Evolutionary conservation across 2,329 filamentous ascomycete species (phyloP), one percentile per base, ranked within the genome.

Genomic region (Apiospora kogelbergensis): DNA sequence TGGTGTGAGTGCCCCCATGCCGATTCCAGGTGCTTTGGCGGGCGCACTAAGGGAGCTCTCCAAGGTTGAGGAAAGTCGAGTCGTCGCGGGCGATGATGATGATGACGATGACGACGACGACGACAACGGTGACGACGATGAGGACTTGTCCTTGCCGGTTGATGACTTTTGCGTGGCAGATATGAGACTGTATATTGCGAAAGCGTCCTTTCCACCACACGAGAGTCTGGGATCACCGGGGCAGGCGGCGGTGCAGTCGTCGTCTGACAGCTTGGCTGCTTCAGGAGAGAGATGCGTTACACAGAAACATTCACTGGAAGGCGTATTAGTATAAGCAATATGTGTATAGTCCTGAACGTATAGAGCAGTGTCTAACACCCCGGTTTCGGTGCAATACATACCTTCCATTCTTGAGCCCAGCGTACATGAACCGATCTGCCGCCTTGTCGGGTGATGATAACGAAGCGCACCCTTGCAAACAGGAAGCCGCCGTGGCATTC

Each of bases 381-480:
- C 63, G n/a, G 42, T n/a, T 3, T 2, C 4, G 40, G 17, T 13
- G 30, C 40, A 6, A 41, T 15, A 33, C 67, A 45, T 70, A 78
- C 76, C 70, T 75, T 68, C 74, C 74, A 65, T 75, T 75, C 66
- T 69, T 73, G 24, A 77, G 10, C 13, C 73, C 76, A 42, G 68
- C 71, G 40, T 76, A 74, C 40, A 57, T 45, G 42, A 75, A 76
- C 15, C 41, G 67, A 57, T 1, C 44, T 45, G 6, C 30, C 63
- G 3, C 69, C 65, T 20, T 67, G 66, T 48, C 68, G 17, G 53
- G 44, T 11, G 70, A 68, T 24, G 64, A 33, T 41, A 69, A 48
- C 9, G 60, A 69, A 2, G 68, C 68, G 64, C 75, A 78, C n/a
- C 70, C 72, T 30, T 71, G 65, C 10, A 78, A 67, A 44, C 76